Conservation (phyloP, 1,284 basidiomycete species). For the Calocybe gambosa region DNA sequence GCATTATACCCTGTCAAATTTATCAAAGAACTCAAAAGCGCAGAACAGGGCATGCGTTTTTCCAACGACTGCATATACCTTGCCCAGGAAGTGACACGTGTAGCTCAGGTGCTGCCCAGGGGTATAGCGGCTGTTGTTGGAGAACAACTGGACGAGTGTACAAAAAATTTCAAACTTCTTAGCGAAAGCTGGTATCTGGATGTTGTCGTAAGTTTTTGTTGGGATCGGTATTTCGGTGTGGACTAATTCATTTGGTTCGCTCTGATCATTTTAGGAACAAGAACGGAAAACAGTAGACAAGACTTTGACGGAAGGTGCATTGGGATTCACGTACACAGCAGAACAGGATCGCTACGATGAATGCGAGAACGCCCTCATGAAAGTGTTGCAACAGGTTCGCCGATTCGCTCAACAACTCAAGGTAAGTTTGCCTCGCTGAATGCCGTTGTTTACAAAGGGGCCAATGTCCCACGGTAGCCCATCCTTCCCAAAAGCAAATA, state of each 20-base stretch:
- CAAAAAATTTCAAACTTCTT: slow-evolving; percentile 42
- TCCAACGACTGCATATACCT: slow-evolving; percentile 85
- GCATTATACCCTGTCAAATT: slow-evolving; percentile 77
- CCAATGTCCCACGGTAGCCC: slow-evolving; percentile 29
- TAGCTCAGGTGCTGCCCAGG: slow-evolving; percentile 25
- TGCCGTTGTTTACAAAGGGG: background rate
- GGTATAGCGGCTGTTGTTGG: slow-evolving; percentile 26
- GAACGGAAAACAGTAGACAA: slow-evolving; percentile 31
- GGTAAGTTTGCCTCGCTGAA: slow-evolving; percentile 36
- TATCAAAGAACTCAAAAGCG: slow-evolving; percentile 44
- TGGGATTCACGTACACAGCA: slow-evolving; percentile 68
- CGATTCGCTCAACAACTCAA: slow-evolving; percentile 66
- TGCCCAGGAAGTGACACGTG: slow-evolving; percentile 37
- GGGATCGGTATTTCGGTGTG: background rate
- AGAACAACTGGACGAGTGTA: slow-evolving; percentile 46
- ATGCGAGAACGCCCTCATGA: slow-evolving; percentile 68
- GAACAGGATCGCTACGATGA: slow-evolving; percentile 75
- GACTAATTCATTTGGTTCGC: slow-evolving; percentile 5
- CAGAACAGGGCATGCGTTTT: slow-evolving; percentile 69
- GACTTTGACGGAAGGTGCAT: slow-evolving; percentile 49
- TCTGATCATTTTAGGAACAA: slow-evolving; percentile 25
- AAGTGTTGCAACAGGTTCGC: slow-evolving; percentile 64
- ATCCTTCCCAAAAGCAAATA: slow-evolving; percentile 62
- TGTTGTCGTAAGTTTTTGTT: slow-evolving; percentile 45
- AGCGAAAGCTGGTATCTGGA: slow-evolving; percentile 65